A percentile compares a stretch with the other conserved stretches of the same genome.
Evolutionary conservation across 768 basidiomycete species (phyloP).

Genomic region (Hericium coralloides): DNA sequence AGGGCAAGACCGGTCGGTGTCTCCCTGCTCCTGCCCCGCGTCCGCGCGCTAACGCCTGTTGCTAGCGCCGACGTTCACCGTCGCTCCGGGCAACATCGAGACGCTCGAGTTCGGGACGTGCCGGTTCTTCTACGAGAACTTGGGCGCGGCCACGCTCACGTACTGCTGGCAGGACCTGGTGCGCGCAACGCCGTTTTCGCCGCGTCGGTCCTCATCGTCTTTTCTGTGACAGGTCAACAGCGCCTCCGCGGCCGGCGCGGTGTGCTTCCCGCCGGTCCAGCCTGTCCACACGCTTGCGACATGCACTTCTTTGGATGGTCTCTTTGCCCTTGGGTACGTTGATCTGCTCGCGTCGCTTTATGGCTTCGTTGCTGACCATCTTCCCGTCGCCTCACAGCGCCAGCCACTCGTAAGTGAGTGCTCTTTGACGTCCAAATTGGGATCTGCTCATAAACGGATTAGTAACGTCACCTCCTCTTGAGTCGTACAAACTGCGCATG

Average conservation of each 20-base stretch:
- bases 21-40: neutral
- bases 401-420: neutral
- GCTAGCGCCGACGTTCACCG: neutral
- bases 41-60: neutral
- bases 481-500: neutral
- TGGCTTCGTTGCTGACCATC: neutral
- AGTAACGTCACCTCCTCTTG: neutral
- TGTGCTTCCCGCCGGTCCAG: slow-evolving; percentile 1
- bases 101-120: neutral
- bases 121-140: neutral
- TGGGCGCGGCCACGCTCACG: neutral
- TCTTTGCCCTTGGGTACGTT: neutral
- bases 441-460: neutral
- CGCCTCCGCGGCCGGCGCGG: neutral
- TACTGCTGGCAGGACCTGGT: slow-evolving; percentile 1
- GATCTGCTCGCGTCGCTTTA: no score
- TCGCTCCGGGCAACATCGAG: neutral
- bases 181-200: neutral
- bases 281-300: neutral
- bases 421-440: neutral
- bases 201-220: neutral
- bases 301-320: neutral
- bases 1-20: neutral
- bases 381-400: neutral
- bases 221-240: neutral